Evolutionary conservation across 306 rosid genomes (phyloP).

Genomic region (Pueraria montana): DNA sequence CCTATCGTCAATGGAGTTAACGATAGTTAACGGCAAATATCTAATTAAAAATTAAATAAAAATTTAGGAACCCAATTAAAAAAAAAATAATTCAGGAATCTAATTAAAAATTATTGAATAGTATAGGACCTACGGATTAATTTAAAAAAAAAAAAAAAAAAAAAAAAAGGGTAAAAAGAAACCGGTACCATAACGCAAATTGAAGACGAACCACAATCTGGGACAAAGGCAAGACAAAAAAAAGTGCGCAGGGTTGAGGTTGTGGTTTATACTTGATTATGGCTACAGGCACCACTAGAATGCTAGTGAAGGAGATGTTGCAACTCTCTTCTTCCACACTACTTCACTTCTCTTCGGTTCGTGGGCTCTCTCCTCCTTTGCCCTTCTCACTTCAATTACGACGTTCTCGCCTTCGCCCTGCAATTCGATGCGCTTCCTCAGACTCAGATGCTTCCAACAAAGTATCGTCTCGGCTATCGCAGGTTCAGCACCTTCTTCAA

Average conservation of each 20-base stretch:
- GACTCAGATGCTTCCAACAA: slow-evolving; percentile 57
- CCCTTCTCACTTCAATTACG: slow-evolving; percentile 32
- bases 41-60: too few species aligned
- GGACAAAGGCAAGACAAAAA: neutral
- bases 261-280: slow-evolving; percentile 38
- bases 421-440: slow-evolving; percentile 68
- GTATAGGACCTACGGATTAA: too few species aligned
- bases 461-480: slow-evolving; percentile 83
- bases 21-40: too few species aligned
- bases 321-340: slow-evolving; percentile 51
- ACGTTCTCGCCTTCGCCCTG: slow-evolving; percentile 42
- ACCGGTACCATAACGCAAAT: too few species aligned
- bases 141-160: too few species aligned
- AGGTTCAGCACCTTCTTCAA: slow-evolving; percentile 79
- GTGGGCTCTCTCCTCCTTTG: neutral
- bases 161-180: too few species aligned
- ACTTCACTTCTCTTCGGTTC: slow-evolving; percentile 29
- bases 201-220: neutral
- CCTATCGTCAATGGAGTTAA: too few species aligned
- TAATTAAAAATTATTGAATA: too few species aligned
- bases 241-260: neutral
- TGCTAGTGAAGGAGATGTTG: slow-evolving; percentile 57
- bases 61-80: too few species aligned
- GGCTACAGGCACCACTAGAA: slow-evolving; percentile 59
- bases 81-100: too few species aligned